Base-by-base conservation (phyloP, 1,284 basidiomycete species). In the Bondarzewia mesenterica region DNA sequence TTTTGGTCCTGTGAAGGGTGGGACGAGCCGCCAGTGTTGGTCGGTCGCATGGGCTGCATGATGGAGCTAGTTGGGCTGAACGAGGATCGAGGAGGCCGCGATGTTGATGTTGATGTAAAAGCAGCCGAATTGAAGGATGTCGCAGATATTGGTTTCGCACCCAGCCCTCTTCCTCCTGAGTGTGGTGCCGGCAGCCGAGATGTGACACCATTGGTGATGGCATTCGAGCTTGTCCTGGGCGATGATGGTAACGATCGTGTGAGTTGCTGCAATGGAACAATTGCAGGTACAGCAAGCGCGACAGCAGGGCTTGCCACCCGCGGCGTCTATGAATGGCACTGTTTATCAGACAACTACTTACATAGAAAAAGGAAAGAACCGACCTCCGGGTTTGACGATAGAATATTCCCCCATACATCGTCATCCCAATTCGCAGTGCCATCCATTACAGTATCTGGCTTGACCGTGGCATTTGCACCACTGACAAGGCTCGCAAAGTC, bases 401-500 rank as follows among this genome's bases (percentile, higher is more conserved):
- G 75, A 44, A 90, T 86, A 51, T 74, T 86, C 7, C 80, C 85
- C 88, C 84, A 91, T 2, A 82, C 77, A 59, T 89, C 86, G 49
- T 89, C 85, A 54, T 85, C 83, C 84, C 82, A 88, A 39, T 70
- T 66, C 29, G 66, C 64, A 18, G 66, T 61, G 32, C 55, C 60
- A 42, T 74, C 71, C n/a, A 65, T 62, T 16, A 66, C 59, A 3
- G 68, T 67, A 47, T 77, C 73, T 4, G 75, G 62, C 54, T 75
- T 78, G 46, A 74, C 68, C 2, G 67, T 64, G 8, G 63, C 53
- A 4, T 62, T 50, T 14, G 71, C 64, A 49, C 77, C 73, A 10
- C 78, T 80, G 2, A 90, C 85, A 3, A 90, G 70, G 51, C 80
- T 88, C 61, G 83, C 84, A 55, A 90, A 89, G 58, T 89, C 79